A percentile compares a stretch with the other conserved stretches of the same genome.
Conservation (phyloP, 2,329 filamentous ascomycete genomes). For the Nannizzia gypsea region DNA sequence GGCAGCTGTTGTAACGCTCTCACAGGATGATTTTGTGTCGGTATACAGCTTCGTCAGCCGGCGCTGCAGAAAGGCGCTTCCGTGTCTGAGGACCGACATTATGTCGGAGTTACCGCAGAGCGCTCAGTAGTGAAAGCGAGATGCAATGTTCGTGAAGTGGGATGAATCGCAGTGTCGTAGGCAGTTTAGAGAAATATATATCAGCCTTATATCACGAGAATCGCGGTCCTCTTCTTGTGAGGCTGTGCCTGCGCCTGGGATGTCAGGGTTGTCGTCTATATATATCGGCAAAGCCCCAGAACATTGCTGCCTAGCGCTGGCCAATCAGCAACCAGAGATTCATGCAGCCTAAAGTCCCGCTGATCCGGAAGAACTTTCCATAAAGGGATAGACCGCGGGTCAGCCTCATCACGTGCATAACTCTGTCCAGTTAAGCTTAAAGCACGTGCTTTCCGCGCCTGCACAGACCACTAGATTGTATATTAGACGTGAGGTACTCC, state of each 20-base stretch:
- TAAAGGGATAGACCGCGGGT: neutral
- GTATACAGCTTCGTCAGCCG: constrained; percentile 51
- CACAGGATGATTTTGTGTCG: constrained; percentile 51
- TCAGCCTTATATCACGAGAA: neutral
- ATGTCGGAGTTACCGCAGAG: constrained; percentile 1
- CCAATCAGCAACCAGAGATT: constrained; percentile 1
- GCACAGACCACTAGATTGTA: neutral
- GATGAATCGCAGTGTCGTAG: neutral
- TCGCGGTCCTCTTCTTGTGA: neutral
- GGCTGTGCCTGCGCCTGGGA: neutral
- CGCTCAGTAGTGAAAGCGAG: neutral
- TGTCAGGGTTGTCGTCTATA: neutral
- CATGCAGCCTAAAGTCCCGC: neutral
- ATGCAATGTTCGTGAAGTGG: neutral
- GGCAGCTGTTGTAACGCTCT: constrained; percentile 41
- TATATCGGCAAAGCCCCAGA: neutral
- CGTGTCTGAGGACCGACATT: constrained; percentile 38
- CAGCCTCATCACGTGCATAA: neutral
- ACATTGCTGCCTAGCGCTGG: constrained; percentile 4
- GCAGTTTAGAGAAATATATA: neutral
- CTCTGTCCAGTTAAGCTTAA: neutral
- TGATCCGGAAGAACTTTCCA: neutral
- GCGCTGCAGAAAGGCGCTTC: constrained; percentile 34
- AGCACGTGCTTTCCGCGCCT: neutral
- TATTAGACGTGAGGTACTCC: no score